Percentiles rank a stretch among this genome's conserved stretches.
These are phyloP conservation scores for Candida saitoana DNA, from an alignment of 805 yeast species.

Conservation along the genomic window DNA sequence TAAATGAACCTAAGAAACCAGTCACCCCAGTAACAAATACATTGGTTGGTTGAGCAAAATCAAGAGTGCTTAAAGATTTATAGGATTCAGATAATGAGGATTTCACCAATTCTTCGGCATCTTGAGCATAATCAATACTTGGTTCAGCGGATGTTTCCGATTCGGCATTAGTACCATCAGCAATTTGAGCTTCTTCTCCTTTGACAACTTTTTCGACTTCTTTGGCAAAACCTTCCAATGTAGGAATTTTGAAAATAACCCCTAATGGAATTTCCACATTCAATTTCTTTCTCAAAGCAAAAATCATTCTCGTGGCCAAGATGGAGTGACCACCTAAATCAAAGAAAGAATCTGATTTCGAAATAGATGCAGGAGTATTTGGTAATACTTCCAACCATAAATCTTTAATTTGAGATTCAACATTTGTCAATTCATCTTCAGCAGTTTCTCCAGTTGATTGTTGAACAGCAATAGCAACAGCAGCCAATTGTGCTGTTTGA, in stretches of 20 bases:
- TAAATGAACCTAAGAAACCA: constrained; percentile 92
- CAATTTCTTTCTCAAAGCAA: constrained; percentile 76
- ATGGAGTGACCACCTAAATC: constrained; percentile 98
- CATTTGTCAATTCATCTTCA: constrained; percentile 47
- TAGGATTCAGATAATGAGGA: constrained; percentile 42
- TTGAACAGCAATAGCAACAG: constrained; percentile 56
- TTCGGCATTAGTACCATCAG: constrained; percentile 18
- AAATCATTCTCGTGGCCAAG: constrained; percentile 94
- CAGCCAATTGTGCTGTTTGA: constrained; percentile 74
- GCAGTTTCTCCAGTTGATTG: constrained; percentile 41
- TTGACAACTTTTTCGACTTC: constrained; percentile 59
- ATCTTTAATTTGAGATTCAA: constrained; percentile 68
- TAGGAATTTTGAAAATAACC: constrained; percentile 83
- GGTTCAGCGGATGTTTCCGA: constrained; percentile 18
- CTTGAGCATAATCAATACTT: constrained; percentile 57
- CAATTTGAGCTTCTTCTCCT: constrained; percentile 46
- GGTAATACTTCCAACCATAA: constrained; percentile 87
- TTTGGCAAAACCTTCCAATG: constrained; percentile 71
- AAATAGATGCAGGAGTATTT: constrained; percentile 70
- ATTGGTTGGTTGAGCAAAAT: constrained; percentile 37
- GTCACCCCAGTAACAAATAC: constrained; percentile 94
- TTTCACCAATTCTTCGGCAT: constrained; percentile 56
- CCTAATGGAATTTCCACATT: constrained; percentile 85
- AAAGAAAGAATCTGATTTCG: constrained; percentile 84
- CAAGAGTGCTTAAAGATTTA: constrained; percentile 37